Evolutionary conservation across 495 filamentous ascomycete genomes (phyloP).

Genomic region (Penicillium steckii): DNA sequence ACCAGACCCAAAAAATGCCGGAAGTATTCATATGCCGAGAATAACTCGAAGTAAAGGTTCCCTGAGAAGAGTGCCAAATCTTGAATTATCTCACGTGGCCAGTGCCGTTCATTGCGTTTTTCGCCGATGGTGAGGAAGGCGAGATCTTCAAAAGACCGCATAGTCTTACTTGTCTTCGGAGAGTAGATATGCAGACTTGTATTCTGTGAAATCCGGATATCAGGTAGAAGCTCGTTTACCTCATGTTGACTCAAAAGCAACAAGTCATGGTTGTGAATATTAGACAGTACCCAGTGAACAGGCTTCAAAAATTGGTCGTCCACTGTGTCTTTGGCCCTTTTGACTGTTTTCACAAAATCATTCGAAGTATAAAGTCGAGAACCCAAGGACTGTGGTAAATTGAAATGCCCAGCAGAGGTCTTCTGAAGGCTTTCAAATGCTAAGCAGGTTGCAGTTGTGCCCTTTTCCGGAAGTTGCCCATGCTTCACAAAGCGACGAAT

Average conservation of each 20-base stretch:
- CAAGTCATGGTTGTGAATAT: conserved; percentile 39
- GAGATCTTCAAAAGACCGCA: conserved; percentile 45
- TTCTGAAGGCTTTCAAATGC: too few relatives aligned
- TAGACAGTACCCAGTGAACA: too few relatives aligned
- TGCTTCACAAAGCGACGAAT: too few relatives aligned
- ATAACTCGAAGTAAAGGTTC: conserved; percentile 57
- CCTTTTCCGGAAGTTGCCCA: too few relatives aligned
- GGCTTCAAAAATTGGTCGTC: too few relatives aligned
- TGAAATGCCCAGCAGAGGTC: too few relatives aligned
- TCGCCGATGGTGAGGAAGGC: conserved; percentile 26
- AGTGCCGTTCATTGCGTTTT: neutral
- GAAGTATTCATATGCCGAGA: conserved; percentile 48
- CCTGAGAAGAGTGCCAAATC: conserved; percentile 65
- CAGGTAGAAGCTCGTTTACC: conserved; percentile 47
- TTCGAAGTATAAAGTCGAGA: too few relatives aligned
- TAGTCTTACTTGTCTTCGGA: conserved; percentile 44
- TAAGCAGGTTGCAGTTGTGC: too few relatives aligned
- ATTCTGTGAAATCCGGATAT: conserved; percentile 22
- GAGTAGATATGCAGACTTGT: conserved; percentile 56
- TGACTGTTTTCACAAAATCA: too few relatives aligned
- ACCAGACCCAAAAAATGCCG: conserved; percentile 54
- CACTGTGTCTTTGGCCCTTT: too few relatives aligned
- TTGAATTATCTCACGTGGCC: neutral
- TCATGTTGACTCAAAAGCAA: conserved; percentile 61
- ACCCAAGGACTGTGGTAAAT: too few relatives aligned